Percentiles rank a stretch among this genome's conserved stretches.
phyloP scores from a whole-genome alignment of 2,329 filamentous ascomycete genomes.

The Fusarium sp. region DNA sequence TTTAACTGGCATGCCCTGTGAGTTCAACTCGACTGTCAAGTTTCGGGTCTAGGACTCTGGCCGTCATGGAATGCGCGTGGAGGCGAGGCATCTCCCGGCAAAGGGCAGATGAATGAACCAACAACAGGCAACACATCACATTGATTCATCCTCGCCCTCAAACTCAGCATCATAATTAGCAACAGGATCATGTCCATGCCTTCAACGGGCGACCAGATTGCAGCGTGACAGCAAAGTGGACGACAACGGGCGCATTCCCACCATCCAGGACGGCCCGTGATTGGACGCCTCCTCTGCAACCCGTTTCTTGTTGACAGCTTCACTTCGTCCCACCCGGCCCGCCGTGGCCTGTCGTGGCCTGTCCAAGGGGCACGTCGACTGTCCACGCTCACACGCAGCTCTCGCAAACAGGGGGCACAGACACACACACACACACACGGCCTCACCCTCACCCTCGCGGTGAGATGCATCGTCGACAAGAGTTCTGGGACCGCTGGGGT shows the following conservation, averaged over 20 bases:
- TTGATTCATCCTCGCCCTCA: conserved; percentile 3
- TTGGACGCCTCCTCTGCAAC: conserved; percentile 39
- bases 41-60: conserved; percentile 10
- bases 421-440: conserved; percentile 13
- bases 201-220: conserved; percentile 38
- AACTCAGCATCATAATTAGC: background rate
- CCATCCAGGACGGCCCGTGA: conserved; percentile 13
- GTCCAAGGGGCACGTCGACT: conserved; percentile 33
- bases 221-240: conserved; percentile 31
- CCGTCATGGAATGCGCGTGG: conserved; percentile 1
- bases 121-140: background rate
- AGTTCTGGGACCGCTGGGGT: conserved; percentile 32
- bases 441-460: conserved; percentile 13
- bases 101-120: conserved; percentile 3
- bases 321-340: conserved; percentile 32
- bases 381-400: conserved; percentile 17
- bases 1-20: background rate
- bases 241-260: conserved; percentile 36
- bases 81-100: conserved; percentile 25
- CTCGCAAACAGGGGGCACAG: conserved; percentile 25
- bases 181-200: conserved; percentile 18
- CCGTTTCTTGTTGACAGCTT: conserved; percentile 40
- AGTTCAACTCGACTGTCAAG: background rate
- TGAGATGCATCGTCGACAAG: conserved; percentile 19
- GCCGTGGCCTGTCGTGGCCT: conserved; percentile 33